Conservation (phyloP, 1,284 basidiomycete genomes). For the Sporisorium iseilematis-ciliati region DNA sequence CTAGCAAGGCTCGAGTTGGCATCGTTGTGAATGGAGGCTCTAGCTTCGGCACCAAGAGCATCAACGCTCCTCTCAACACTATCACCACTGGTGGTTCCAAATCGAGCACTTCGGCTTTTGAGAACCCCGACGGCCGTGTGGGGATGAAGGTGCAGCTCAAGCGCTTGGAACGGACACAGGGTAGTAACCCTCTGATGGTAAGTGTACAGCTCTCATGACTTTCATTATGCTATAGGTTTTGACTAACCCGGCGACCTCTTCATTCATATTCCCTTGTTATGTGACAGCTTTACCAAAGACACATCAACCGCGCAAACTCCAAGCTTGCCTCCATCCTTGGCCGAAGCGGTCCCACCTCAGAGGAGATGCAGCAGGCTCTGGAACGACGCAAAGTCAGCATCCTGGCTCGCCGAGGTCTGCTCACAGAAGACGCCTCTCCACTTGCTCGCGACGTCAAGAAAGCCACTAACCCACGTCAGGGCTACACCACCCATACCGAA, state of each 20-base stretch:
- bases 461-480: slow-evolving; percentile 34
- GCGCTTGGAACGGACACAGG: slow-evolving; percentile 17
- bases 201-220: not conserved
- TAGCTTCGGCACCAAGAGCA: not conserved
- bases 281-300: slow-evolving; percentile 52
- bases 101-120: slow-evolving; percentile 17
- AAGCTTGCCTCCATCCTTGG: slow-evolving; percentile 55
- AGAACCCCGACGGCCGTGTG: slow-evolving; percentile 18
- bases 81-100: slow-evolving; percentile 14
- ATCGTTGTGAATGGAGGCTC: slow-evolving; percentile 41
- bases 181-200: slow-evolving; percentile 47
- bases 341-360: slow-evolving; percentile 20
- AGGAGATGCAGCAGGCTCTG: slow-evolving; percentile 35
- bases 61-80: slow-evolving; percentile 15
- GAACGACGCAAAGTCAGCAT: slow-evolving; percentile 34
- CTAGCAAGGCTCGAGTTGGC: slow-evolving; percentile 44
- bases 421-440: not conserved
- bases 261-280: not conserved
- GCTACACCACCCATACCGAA: slow-evolving; percentile 29
- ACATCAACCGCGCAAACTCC: slow-evolving; percentile 54
- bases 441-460: not conserved
- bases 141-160: slow-evolving; percentile 53
- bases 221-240: not conserved
- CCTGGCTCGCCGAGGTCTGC: slow-evolving; percentile 23
- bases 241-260: not conserved